Evolutionary conservation across 805 yeast genomes (phyloP).

Genomic region (Pichia nakasei): DNA sequence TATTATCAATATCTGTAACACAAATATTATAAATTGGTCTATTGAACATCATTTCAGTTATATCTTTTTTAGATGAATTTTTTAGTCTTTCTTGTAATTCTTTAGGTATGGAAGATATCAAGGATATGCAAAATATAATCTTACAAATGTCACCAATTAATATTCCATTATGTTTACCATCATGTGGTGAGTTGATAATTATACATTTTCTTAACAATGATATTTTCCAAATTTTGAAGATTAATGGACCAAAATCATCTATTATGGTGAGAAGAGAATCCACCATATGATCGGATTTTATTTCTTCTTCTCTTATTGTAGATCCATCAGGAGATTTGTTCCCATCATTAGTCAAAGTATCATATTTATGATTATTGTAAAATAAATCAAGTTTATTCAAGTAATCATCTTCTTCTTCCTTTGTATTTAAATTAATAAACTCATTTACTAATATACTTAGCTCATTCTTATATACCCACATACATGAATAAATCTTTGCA

Average conservation of each 20-base stretch:
- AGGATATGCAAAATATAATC: conserved; percentile 48
- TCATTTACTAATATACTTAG: conserved; percentile 26
- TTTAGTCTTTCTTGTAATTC: conserved; percentile 31
- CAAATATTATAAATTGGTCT: conserved; percentile 57
- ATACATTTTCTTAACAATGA: conserved; percentile 50
- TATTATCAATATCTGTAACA: conserved; percentile 43
- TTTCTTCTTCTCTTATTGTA: conserved; percentile 3
- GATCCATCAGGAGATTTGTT: too few species aligned
- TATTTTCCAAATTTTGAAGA: conserved; percentile 57
- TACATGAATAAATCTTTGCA: conserved; percentile 32
- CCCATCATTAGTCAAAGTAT: neutral
- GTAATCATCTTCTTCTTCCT: conserved; percentile 12
- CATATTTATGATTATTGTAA: neutral
- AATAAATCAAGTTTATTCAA: conserved; percentile 1
- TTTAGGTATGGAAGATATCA: conserved; percentile 56
- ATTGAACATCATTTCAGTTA: conserved; percentile 23
- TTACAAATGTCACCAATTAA: conserved; percentile 34
- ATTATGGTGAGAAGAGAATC: conserved; percentile 38
- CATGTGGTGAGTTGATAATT: conserved; percentile 32
- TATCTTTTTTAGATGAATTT: conserved; percentile 18
- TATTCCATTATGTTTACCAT: conserved; percentile 2
- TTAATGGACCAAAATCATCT: conserved; percentile 51
- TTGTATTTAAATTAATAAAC: conserved; percentile 18
- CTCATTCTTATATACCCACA: conserved; percentile 35
- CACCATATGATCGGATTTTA: conserved; percentile 34